phyloP scores from a whole-genome alignment of 306 rosid species.

The Potentilla sterilis region DNA sequence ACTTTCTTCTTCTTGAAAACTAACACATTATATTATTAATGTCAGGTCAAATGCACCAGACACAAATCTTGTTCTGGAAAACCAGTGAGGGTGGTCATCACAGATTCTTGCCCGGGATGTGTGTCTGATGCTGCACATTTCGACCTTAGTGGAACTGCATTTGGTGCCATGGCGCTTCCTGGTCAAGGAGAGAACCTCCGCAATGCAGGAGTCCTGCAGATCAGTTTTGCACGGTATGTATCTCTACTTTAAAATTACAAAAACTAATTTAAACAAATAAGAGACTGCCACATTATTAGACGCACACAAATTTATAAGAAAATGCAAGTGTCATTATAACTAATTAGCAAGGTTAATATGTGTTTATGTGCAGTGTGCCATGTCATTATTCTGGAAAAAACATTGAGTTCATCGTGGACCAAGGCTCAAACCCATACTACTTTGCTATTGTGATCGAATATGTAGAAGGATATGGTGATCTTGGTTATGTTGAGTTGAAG shows the following conservation, averaged over 20 bases:
- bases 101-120: constrained; percentile 44
- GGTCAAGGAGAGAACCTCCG: constrained; percentile 34
- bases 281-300: no score
- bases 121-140: constrained; percentile 33
- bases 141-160: constrained; percentile 46
- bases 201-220: constrained; percentile 28
- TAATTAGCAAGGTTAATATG: neutral
- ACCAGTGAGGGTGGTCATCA: constrained; percentile 37
- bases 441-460: constrained; percentile 31
- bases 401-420: constrained; percentile 35
- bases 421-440: constrained; percentile 34
- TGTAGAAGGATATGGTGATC: constrained; percentile 43
- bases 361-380: constrained; percentile 21
- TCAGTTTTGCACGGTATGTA: constrained; percentile 30
- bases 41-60: constrained; percentile 32
- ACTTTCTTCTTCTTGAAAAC: neutral
- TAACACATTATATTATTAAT: neutral
- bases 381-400: constrained; percentile 36
- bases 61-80: constrained; percentile 33
- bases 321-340: neutral
- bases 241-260: no score
- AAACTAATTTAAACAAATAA: neutral
- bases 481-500: constrained; percentile 31
- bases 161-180: constrained; percentile 44
- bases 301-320: neutral